Conservation (phyloP, 2,329 filamentous ascomycete species). For the Trichoderma arundinaceum region DNA sequence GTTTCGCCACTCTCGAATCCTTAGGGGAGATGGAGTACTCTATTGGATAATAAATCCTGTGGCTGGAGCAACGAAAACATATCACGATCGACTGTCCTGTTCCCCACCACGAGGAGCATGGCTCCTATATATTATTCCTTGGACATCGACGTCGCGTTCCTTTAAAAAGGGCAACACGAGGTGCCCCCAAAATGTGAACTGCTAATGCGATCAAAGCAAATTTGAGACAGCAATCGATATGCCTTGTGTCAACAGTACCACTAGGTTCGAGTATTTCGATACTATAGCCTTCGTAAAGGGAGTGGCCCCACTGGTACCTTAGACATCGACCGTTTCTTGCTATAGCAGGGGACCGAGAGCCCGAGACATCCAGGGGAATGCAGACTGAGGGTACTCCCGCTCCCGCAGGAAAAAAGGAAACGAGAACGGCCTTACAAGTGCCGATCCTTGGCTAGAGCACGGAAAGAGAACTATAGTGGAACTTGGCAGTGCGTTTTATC, state of each 20-base stretch:
- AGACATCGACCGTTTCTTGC: background rate
- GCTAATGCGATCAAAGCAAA: background rate
- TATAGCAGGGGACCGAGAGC: background rate
- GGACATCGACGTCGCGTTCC: too few species aligned
- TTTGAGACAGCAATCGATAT: background rate
- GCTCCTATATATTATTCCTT: too few species aligned
- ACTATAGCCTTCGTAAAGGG: background rate
- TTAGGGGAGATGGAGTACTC: too few species aligned
- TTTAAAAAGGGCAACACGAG: background rate
- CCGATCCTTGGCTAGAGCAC: background rate
- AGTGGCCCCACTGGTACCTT: background rate
- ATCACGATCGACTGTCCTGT: too few species aligned
- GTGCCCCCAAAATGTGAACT: background rate
- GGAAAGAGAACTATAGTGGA: background rate
- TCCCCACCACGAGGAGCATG: too few species aligned
- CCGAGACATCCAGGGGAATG: slow-evolving; percentile 27
- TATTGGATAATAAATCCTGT: too few species aligned
- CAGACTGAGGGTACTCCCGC: background rate
- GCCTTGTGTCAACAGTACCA: background rate
- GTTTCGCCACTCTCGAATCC: too few species aligned
- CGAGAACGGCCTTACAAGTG: background rate
- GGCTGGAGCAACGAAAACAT: too few species aligned
- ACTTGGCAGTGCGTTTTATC: too few species aligned
- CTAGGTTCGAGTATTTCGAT: background rate
- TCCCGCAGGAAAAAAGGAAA: background rate